Percentiles rank a stretch among this genome's conserved stretches.
Evolutionary conservation across 2,329 filamentous ascomycete genomes (phyloP).

Genomic region (Cryoendolithus antarcticus): DNA sequence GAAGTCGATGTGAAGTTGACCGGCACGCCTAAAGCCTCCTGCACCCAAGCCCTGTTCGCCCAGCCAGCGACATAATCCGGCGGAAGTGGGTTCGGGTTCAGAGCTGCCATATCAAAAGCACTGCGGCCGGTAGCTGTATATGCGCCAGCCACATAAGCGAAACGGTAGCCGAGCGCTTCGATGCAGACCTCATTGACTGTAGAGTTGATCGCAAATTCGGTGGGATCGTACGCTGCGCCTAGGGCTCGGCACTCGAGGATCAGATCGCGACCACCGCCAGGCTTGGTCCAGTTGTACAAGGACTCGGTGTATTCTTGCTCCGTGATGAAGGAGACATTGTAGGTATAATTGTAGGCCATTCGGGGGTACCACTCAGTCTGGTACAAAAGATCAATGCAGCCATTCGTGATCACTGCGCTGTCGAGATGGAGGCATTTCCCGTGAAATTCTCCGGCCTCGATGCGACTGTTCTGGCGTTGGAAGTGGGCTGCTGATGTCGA

Average conservation of each 20-base stretch:
- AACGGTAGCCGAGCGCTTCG: conserved; percentile 9
- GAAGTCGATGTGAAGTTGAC: conserved; percentile 31
- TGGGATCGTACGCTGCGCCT: conserved; percentile 37
- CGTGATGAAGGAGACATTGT: conserved; percentile 45
- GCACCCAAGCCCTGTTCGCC: conserved; percentile 33
- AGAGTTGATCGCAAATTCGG: conserved; percentile 28
- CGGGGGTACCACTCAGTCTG: conserved; percentile 44
- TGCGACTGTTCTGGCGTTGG: conserved; percentile 47
- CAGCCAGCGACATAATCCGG: conserved; percentile 24
- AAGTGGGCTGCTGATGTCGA: conserved; percentile 46
- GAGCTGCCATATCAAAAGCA: conserved; percentile 14
- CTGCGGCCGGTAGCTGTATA: conserved; percentile 9
- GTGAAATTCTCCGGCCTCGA: conserved; percentile 23
- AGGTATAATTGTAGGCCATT: conserved; percentile 52
- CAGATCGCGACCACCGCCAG: conserved; percentile 38
- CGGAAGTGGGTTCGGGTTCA: conserved; percentile 13
- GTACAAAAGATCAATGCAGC: conserved; percentile 51
- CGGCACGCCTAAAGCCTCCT: conserved; percentile 33
- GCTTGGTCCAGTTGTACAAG: conserved; percentile 31
- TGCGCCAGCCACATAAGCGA: conserved; percentile 6
- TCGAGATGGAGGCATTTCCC: conserved; percentile 43
- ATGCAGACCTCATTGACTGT: conserved; percentile 31
- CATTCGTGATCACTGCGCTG: conserved; percentile 56
- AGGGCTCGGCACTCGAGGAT: conserved; percentile 39
- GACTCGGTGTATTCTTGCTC: conserved; percentile 25